A percentile compares a stretch with the other conserved stretches of the same genome.
Evolutionary conservation across 2,329 filamentous ascomycete genomes (phyloP).

Genomic region (Domatiomyces catenatus): DNA sequence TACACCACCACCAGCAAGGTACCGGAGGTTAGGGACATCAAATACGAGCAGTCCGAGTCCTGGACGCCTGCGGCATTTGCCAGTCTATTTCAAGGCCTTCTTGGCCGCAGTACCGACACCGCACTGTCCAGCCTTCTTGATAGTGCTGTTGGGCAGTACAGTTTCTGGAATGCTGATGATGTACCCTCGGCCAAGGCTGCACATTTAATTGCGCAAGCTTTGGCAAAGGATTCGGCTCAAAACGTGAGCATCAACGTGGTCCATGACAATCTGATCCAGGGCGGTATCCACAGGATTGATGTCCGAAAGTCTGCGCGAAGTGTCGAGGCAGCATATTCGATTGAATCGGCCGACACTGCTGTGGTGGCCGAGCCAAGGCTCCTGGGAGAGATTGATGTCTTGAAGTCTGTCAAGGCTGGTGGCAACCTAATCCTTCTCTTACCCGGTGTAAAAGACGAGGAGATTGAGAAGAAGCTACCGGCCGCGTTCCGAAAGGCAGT

Average conservation of each 20-base stretch:
- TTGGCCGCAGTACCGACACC: constrained; percentile 30
- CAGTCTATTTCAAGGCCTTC: constrained; percentile 31
- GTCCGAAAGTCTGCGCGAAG: constrained; percentile 69
- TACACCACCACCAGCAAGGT: constrained; percentile 53
- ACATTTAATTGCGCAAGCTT: constrained; percentile 41
- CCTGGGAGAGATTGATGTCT: constrained; percentile 59
- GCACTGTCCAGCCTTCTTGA: constrained; percentile 34
- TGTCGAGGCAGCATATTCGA: constrained; percentile 68
- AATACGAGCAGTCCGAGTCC: constrained; percentile 62
- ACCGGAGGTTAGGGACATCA: constrained; percentile 63
- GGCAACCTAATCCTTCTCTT: constrained; percentile 63
- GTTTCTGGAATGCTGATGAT: constrained; percentile 82
- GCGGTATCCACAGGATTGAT: constrained; percentile 70
- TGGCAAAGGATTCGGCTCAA: constrained; percentile 44
- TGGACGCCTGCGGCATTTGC: constrained; percentile 40
- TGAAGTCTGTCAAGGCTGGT: constrained; percentile 53
- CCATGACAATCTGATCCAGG: constrained; percentile 51
- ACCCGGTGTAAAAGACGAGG: constrained; percentile 68
- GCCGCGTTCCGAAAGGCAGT: constrained; percentile 54
- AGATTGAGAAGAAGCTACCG: constrained; percentile 73
- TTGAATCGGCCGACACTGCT: constrained; percentile 62
- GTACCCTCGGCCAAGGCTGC: constrained; percentile 53
- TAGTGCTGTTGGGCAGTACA: constrained; percentile 59
- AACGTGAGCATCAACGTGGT: constrained; percentile 45
- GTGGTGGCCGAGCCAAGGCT: constrained; percentile 69